Percentiles rank a stretch among this genome's conserved stretches.
These are phyloP conservation scores for Colletotrichum sp. DNA, from an alignment of 2,329 filamentous ascomycete genomes.

Conservation along the genomic window DNA sequence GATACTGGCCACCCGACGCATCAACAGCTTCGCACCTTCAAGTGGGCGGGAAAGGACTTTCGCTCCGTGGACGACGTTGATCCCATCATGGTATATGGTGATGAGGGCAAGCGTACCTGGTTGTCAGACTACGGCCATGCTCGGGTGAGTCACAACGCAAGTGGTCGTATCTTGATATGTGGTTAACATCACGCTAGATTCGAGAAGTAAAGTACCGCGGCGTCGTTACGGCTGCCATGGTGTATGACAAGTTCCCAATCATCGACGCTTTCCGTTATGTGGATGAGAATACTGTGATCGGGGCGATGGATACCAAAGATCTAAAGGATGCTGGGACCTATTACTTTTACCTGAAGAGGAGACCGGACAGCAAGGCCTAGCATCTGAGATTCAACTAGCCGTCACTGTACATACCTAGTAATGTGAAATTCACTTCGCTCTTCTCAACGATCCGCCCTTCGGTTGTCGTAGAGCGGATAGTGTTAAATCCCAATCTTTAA, in stretches of 20 bases:
- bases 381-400: rapidly evolving
- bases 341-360: slow-evolving; percentile 28
- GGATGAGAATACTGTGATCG: slow-evolving; percentile 27
- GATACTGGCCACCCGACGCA: slow-evolving; percentile 29
- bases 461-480: too few relatives aligned
- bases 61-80: slow-evolving; percentile 32
- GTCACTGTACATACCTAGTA: too few relatives aligned
- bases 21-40: slow-evolving; percentile 24
- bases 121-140: slow-evolving; percentile 18
- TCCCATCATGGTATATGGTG: slow-evolving; percentile 28
- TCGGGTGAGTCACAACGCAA: neutral
- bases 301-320: slow-evolving; percentile 30
- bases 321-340: slow-evolving; percentile 21
- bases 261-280: slow-evolving; percentile 34
- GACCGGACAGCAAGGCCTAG: neutral
- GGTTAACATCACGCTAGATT: slow-evolving; percentile 14
- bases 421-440: neutral
- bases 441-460: neutral
- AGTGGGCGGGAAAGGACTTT: slow-evolving; percentile 37
- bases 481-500: neutral
- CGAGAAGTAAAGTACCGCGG: slow-evolving; percentile 28
- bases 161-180: neutral
- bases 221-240: slow-evolving; percentile 30
- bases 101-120: slow-evolving; percentile 16
- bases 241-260: slow-evolving; percentile 33